phyloP scores from a whole-genome alignment of 176 grass and related monocot species.

The Juncus effusus region DNA sequence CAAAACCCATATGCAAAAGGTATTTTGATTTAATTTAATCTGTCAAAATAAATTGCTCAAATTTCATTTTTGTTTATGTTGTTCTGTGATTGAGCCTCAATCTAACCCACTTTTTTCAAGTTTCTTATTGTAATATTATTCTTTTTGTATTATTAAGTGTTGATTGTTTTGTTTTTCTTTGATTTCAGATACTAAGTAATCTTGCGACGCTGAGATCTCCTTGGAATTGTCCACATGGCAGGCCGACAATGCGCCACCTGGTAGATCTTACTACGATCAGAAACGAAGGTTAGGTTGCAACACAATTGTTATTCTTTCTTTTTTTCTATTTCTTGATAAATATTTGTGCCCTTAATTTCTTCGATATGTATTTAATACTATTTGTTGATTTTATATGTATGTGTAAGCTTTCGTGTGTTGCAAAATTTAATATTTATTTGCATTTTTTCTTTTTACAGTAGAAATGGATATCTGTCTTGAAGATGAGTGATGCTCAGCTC shows the following conservation, averaged over 20 bases:
- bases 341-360: not conserved
- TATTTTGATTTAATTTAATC: slow-evolving; percentile 28
- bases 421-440: slow-evolving; percentile 4
- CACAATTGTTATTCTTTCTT: not conserved
- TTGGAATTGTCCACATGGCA: slow-evolving; percentile 93
- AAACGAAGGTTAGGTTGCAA: slow-evolving; percentile 35
- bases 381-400: not conserved
- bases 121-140: slow-evolving; percentile 2
- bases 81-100: not conserved
- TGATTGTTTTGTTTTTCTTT: slow-evolving; percentile 28
- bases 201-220: slow-evolving; percentile 65
- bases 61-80: not conserved
- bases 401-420: not conserved
- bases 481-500: too few species aligned
- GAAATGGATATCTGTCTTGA: slow-evolving; percentile 4
- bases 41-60: not conserved
- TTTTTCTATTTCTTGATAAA: not conserved
- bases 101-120: slow-evolving; percentile 2
- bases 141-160: not conserved
- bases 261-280: slow-evolving; percentile 58
- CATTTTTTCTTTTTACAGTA: slow-evolving; percentile 9
- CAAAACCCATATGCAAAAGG: slow-evolving; percentile 89
- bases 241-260: slow-evolving; percentile 94
- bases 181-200: slow-evolving; percentile 68
- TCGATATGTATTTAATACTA: not conserved